Base-by-base conservation (phyloP, 164 flowering plant species). In the Annona cherimola region DNA sequence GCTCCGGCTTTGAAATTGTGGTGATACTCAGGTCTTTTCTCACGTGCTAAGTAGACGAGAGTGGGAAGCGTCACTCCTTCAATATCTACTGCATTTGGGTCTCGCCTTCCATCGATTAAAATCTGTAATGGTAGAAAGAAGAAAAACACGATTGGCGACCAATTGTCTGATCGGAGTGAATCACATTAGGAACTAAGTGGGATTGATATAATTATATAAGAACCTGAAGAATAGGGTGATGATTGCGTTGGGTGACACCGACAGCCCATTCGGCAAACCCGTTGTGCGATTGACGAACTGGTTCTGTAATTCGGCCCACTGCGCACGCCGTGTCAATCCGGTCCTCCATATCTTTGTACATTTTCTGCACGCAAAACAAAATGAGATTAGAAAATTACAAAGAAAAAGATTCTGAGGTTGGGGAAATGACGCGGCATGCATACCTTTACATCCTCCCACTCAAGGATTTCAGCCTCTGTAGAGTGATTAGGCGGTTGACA, bases 1-100 rank as follows among this genome's bases (percentile, higher is more conserved):
- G 87, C 79, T 64, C 88, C 90, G 42, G 88, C 88, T 70, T 85
- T 87, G 79, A 82, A 87, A 83, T 85, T 79, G 55, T 85, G 90
- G 41, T 71, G 71, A 54, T 70, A 72, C 0, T 76, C 45, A 1
- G 88, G 83, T 73, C 81, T 82, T 71, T 87, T 87, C 73, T 85
- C 90, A 4, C 88, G 83, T 1, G 90, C 84, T 63, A 87, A 42
- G 64, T 87, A 87, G 16, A 85, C 88, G 45, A 85, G 71, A 7
- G 80, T 79, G 1, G 90, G 90, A 77, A 87, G 73, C 64, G 61
- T 54, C 62, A 57, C 20, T 45, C 87, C 88, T 50, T 81, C 79
- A 1, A 42, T 61, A 69, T 85, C 90, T 44, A 68, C 66, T 3
- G 72, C 77, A 12, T 71, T 50, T 20, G 78, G 66, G 66, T 80